phyloP scores from a whole-genome alignment of 1,284 basidiomycete genomes.

The Pseudozyma thailandica region DNA sequence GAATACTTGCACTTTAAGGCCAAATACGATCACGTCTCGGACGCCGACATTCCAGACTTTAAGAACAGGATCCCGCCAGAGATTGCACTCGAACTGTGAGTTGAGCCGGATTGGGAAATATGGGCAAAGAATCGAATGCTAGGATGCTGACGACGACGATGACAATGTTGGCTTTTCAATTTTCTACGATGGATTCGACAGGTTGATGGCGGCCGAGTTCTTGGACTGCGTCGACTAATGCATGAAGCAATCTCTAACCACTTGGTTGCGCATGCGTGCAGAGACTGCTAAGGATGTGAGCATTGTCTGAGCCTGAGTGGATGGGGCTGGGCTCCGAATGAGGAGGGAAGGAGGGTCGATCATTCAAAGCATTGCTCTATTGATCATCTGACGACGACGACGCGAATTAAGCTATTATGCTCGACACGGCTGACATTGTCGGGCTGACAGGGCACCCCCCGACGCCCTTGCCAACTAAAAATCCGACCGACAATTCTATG shows the following conservation, averaged over 20 bases:
- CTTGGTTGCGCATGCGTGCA: not conserved
- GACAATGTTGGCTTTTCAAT: not conserved
- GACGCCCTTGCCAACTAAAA: too few relatives aligned
- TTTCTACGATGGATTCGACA: slow-evolving; percentile 6
- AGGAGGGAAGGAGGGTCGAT: too few relatives aligned
- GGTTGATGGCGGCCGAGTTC: slow-evolving; percentile 64
- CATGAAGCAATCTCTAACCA: not conserved
- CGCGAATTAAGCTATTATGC: too few relatives aligned
- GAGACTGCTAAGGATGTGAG: not conserved
- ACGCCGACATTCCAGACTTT: slow-evolving; percentile 81
- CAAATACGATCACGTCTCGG: slow-evolving; percentile 74
- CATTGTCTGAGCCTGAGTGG: too few relatives aligned
- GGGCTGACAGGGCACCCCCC: too few relatives aligned
- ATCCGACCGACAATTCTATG: too few relatives aligned
- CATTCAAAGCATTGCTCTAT: too few relatives aligned
- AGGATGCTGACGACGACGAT: not conserved
- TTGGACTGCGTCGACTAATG: slow-evolving; percentile 49
- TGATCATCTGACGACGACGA: too few relatives aligned
- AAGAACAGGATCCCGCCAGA: slow-evolving; percentile 81
- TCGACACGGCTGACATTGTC: too few relatives aligned
- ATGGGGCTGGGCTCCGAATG: too few relatives aligned
- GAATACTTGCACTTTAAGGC: slow-evolving; percentile 84
- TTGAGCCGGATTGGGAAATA: not conserved
- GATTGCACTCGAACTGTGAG: slow-evolving; percentile 83
- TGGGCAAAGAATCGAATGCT: not conserved